phyloP scores from a whole-genome alignment of 306 rosid species.

The Betula pendula region DNA sequence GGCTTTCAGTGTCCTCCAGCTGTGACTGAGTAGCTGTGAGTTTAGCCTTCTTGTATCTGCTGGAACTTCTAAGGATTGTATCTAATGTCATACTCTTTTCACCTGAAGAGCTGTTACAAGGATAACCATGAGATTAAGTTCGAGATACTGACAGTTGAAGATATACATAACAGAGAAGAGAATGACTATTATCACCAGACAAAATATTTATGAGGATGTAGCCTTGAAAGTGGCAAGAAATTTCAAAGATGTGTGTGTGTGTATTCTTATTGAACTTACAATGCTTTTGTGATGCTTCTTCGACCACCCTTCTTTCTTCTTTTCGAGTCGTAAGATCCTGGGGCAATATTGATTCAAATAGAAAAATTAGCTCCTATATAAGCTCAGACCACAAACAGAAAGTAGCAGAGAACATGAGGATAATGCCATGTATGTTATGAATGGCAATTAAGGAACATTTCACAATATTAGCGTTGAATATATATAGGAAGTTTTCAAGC shows the following conservation, averaged over 20 bases:
- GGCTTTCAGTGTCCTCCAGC: constrained; percentile 55
- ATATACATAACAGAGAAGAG: constrained; percentile 4
- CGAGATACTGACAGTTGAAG: constrained; percentile 13
- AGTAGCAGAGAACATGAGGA: background rate
- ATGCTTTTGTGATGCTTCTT: constrained; percentile 42
- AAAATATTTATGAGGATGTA: background rate
- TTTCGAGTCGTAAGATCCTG: constrained; percentile 49
- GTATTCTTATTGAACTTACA: constrained; percentile 36
- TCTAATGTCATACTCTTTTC: constrained; percentile 38
- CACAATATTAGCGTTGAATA: background rate
- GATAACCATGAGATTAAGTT: constrained; percentile 14
- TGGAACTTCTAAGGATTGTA: constrained; percentile 58
- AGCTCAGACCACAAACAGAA: background rate
- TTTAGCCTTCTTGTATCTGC: constrained; percentile 65
- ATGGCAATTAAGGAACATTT: background rate
- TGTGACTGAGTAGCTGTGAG: constrained; percentile 52
- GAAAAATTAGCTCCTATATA: constrained; percentile 21
- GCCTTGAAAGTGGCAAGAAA: constrained; percentile 15
- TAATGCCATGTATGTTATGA: background rate
- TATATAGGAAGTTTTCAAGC: background rate
- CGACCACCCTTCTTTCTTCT: constrained; percentile 34
- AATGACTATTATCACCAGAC: background rate
- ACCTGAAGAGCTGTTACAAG: constrained; percentile 45
- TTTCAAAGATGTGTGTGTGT: background rate
- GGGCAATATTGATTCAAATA: constrained; percentile 24